These are phyloP conservation scores for Colletotrichum paranaense DNA, from an alignment of 2,329 filamentous ascomycete species.

Conservation along the genomic window DNA sequence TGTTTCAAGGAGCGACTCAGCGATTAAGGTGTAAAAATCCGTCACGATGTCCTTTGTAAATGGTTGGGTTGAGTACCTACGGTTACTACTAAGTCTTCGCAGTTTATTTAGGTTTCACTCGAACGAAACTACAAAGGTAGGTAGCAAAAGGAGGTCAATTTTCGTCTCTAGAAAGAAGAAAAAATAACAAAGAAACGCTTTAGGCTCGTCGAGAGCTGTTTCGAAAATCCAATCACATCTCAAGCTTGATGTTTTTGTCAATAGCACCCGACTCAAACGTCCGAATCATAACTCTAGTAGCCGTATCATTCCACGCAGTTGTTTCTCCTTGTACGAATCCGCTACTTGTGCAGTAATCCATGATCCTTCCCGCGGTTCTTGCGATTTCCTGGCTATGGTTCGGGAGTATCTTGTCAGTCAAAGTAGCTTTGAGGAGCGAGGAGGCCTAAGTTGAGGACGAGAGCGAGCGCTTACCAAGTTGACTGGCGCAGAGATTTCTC, in stretches of 20 bases:
- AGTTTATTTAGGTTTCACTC: background rate
- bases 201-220: background rate
- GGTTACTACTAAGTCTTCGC: background rate
- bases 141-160: background rate
- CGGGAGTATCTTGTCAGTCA: background rate
- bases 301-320: conserved; percentile 1
- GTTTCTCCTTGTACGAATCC: conserved; percentile 11
- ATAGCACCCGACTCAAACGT: background rate
- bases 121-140: background rate
- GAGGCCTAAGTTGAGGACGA: too few species aligned
- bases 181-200: background rate
- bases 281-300: conserved; percentile 13
- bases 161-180: background rate
- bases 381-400: background rate
- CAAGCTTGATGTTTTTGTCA: conserved; percentile 38
- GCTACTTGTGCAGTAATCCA: conserved; percentile 3
- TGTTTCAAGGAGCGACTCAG: too few species aligned
- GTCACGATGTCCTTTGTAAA: too few species aligned
- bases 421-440: background rate
- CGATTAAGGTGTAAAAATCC: too few species aligned
- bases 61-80: too few species aligned
- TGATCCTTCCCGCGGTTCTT: conserved; percentile 8
- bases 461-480: conserved; percentile 1
- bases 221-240: conserved; percentile 32
- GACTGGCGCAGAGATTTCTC: background rate